Conservation (phyloP, 169 alveolate species). For the Plasmodium gallinaceum region DNA sequence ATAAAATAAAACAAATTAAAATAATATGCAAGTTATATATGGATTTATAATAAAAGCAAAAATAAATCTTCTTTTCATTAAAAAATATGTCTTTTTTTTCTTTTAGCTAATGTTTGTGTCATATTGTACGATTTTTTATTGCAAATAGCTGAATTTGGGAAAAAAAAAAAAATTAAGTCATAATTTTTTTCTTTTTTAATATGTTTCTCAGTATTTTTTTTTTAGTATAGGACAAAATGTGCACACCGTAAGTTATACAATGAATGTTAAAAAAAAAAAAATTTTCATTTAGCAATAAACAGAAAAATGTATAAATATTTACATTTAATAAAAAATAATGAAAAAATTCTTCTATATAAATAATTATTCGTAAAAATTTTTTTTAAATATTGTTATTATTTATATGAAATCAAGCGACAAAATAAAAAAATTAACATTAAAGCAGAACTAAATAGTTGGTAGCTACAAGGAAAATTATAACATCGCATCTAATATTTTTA, state of each 20-base stretch:
- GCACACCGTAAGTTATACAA: neutral
- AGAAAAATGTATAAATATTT: too few relatives aligned
- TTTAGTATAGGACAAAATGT: constrained; percentile 43
- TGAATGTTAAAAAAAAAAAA: too few relatives aligned
- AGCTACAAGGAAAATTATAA: constrained; percentile 25
- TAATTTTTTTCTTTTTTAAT: constrained; percentile 32
- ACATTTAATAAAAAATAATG: too few relatives aligned
- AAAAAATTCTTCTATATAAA: too few relatives aligned
- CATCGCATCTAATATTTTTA: constrained; percentile 15
- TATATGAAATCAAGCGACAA: constrained; percentile 21
- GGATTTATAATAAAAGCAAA: constrained; percentile 4
- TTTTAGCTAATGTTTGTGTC: constrained; percentile 11
- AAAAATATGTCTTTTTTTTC: neutral
- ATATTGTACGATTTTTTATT: constrained; percentile 17
- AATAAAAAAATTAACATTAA: constrained; percentile 6
- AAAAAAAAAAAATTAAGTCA: constrained; percentile 46
- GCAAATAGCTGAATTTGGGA: constrained; percentile 28
- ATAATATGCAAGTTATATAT: constrained; percentile 23
- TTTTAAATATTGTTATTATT: too few relatives aligned
- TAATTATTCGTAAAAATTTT: neutral
- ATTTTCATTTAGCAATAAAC: too few relatives aligned
- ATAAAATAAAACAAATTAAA: neutral
- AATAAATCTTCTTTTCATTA: constrained; percentile 2
- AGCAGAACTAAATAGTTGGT: constrained; percentile 61
- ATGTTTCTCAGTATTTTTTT: constrained; percentile 9